Percentiles rank a stretch among this genome's conserved stretches.
These are phyloP conservation scores for Hymenoscyphus repandus DNA, from an alignment of 2,329 filamentous ascomycete genomes.

Conservation along the genomic window DNA sequence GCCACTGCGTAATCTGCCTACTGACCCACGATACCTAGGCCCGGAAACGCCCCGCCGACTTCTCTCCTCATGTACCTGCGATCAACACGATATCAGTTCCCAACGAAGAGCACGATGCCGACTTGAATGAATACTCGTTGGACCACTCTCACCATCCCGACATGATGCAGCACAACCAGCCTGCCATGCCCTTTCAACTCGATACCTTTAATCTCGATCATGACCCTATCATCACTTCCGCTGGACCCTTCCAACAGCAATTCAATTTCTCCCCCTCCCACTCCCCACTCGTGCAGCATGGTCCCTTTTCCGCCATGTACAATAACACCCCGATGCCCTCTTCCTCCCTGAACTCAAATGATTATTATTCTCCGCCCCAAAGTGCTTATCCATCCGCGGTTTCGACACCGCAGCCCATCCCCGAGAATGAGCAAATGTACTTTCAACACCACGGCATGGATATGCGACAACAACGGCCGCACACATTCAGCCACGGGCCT, in stretches of 20 bases:
- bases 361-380: constrained; percentile 65
- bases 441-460: constrained; percentile 50
- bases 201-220: constrained; percentile 52
- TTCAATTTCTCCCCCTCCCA: constrained; percentile 68
- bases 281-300: constrained; percentile 58
- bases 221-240: constrained; percentile 59
- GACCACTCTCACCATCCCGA: constrained; percentile 41
- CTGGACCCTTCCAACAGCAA: constrained; percentile 61
- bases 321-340: constrained; percentile 58
- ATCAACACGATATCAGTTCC: constrained; percentile 59
- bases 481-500: constrained; percentile 44
- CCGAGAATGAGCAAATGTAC: constrained; percentile 59
- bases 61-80: constrained; percentile 65
- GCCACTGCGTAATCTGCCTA: constrained; percentile 14
- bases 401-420: constrained; percentile 64
- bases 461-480: constrained; percentile 41
- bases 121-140: constrained; percentile 61
- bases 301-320: constrained; percentile 55
- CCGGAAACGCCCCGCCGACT: constrained; percentile 63
- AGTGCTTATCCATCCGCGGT: constrained; percentile 65
- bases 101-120: constrained; percentile 56
- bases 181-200: constrained; percentile 48
- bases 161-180: constrained; percentile 34
- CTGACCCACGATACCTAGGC: constrained; percentile 36
- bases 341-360: constrained; percentile 58